phyloP scores from a whole-genome alignment of 2,329 filamentous ascomycete genomes.

The Stachybotrys echinatus region DNA sequence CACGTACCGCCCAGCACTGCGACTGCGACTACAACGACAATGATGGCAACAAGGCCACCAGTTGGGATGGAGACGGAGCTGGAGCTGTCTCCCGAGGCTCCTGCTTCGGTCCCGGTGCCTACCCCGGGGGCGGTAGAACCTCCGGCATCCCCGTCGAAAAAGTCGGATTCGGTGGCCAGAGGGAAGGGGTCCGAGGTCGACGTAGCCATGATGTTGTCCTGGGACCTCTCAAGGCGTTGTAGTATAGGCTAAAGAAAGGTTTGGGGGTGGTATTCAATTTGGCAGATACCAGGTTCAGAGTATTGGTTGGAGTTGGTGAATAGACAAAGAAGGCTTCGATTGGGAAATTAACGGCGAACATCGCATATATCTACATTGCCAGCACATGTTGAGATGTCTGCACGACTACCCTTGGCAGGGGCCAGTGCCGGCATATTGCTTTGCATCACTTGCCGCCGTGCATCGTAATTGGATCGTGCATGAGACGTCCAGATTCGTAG shows the following conservation, averaged over 20 bases:
- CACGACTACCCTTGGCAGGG: background rate
- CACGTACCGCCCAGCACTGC: constrained; percentile 64
- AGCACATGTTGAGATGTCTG: too few species aligned
- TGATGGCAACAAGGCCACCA: constrained; percentile 68
- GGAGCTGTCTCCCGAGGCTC: constrained; percentile 59
- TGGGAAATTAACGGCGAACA: background rate
- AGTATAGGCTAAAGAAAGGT: constrained; percentile 3
- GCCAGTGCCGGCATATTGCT: background rate
- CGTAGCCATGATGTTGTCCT: constrained; percentile 29
- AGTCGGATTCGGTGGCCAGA: constrained; percentile 33
- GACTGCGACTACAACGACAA: constrained; percentile 63
- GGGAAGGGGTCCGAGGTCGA: constrained; percentile 33
- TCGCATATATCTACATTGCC: background rate
- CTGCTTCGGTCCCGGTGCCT: constrained; percentile 48
- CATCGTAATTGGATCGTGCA: background rate
- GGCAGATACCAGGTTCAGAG: background rate
- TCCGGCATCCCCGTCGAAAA: constrained; percentile 25
- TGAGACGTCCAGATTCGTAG: background rate
- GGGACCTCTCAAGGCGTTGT: background rate
- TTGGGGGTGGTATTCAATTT: background rate
- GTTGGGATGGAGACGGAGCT: constrained; percentile 60
- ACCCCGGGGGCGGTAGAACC: constrained; percentile 27
- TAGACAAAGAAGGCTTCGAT: background rate
- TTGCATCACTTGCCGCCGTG: constrained; percentile 1
- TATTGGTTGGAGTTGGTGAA: background rate